These are phyloP conservation scores for Neocallimastix lanati DNA, from an alignment of 192 early-diverging fungal species.

Conservation along the genomic window DNA sequence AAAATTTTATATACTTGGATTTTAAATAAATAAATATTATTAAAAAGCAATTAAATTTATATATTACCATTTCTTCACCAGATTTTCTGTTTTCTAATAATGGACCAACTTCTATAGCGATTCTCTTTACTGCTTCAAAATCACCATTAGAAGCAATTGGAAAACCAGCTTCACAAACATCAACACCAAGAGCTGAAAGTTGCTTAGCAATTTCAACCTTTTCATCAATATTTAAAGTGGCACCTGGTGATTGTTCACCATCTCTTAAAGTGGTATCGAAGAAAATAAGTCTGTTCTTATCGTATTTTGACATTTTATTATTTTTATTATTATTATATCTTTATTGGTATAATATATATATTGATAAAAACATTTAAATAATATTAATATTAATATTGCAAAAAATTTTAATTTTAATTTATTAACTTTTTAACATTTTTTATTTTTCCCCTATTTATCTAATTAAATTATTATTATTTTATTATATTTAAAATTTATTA, in stretches of 20 bases:
- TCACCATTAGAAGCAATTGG: conserved; percentile 86
- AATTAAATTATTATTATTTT: no score
- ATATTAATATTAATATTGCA: no score
- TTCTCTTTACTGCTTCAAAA: conserved; percentile 84
- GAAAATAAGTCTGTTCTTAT: conserved; percentile 65
- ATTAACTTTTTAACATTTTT: no score
- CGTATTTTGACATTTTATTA: background rate
- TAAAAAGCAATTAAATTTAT: no score
- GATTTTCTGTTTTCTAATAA: conserved; percentile 59
- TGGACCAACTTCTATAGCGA: conserved; percentile 78
- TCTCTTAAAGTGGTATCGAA: conserved; percentile 95
- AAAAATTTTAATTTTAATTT: no score
- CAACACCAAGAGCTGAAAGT: conserved; percentile 82
- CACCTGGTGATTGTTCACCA: conserved; percentile 96
- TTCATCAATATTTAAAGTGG: conserved; percentile 77
- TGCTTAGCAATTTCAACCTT: conserved; percentile 89
- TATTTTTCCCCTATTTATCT: no score
- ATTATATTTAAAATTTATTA: no score
- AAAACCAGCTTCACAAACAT: conserved; percentile 91
- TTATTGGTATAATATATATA: no score
- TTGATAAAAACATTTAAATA: no score
- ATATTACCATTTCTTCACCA: conserved; percentile 67
- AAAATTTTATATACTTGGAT: no score
- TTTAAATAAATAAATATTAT: no score
- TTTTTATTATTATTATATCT: background rate